phyloP scores from a whole-genome alignment of 2,329 filamentous ascomycete genomes.

The Trichoderma sp. region DNA sequence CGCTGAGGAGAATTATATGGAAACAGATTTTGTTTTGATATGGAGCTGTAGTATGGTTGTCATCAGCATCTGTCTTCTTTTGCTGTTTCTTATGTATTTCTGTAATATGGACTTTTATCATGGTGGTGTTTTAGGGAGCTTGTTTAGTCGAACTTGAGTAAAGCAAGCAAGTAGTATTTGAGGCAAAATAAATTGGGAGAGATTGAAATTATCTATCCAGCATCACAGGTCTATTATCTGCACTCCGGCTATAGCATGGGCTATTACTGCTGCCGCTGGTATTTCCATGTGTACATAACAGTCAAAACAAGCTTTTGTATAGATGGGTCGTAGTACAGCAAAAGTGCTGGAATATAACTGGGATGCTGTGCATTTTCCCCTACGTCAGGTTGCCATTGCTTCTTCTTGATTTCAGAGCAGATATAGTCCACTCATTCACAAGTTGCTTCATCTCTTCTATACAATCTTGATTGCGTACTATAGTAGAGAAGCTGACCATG shows the following conservation, averaged over 20 bases:
- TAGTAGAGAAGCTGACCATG: neutral
- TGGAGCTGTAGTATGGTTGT: neutral
- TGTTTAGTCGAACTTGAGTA: neutral
- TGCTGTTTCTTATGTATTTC: neutral
- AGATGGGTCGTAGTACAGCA: too few species aligned
- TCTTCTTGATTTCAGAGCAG: neutral
- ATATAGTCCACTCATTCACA: neutral
- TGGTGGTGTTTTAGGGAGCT: conserved; percentile 8
- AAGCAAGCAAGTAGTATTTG: neutral
- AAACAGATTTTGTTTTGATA: neutral
- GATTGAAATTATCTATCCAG: too few species aligned
- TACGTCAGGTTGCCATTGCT: neutral
- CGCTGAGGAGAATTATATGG: neutral
- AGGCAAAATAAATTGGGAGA: neutral
- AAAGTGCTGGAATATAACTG: too few species aligned
- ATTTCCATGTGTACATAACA: too few species aligned
- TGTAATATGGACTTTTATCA: neutral
- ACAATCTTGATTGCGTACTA: neutral
- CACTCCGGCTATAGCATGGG: too few species aligned
- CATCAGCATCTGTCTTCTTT: neutral
- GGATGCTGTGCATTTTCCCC: too few species aligned
- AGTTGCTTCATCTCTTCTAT: neutral
- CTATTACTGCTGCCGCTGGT: too few species aligned
- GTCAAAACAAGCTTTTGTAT: too few species aligned
- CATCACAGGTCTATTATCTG: too few species aligned